phyloP scores from a whole-genome alignment of 345 rosid species.

The Hibiscus syriacus region DNA sequence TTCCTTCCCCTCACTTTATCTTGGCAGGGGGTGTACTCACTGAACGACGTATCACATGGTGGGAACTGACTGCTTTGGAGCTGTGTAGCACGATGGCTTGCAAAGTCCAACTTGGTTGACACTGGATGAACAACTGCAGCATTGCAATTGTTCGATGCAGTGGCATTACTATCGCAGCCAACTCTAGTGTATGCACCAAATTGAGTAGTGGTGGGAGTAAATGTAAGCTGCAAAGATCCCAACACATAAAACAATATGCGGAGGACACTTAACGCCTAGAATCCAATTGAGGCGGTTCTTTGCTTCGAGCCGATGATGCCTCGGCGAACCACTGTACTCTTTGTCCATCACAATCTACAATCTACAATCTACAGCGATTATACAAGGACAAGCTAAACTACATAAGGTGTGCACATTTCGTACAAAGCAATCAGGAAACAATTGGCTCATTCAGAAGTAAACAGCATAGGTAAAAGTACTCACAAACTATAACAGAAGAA shows the following conservation, averaged over 20 bases:
- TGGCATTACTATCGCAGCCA: conserved; percentile 34
- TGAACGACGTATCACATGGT: conserved; percentile 59
- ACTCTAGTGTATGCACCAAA: conserved; percentile 30
- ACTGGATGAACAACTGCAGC: conserved; percentile 19
- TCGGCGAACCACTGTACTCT: conserved; percentile 61
- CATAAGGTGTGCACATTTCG: too few relatives aligned
- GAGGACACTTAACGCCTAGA: conserved; percentile 67
- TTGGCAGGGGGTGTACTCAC: conserved; percentile 91
- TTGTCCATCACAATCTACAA: conserved; percentile 40
- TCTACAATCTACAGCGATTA: too few relatives aligned
- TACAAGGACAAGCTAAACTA: conserved; percentile 9
- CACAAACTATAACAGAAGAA: too few relatives aligned
- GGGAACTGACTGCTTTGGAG: conserved; percentile 35
- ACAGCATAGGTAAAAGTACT: too few relatives aligned
- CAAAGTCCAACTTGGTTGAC: conserved; percentile 44
- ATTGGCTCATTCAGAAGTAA: too few relatives aligned
- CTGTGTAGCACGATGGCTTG: conserved; percentile 53
- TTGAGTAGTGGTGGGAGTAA: conserved; percentile 27
- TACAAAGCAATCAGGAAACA: too few relatives aligned
- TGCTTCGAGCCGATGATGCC: conserved; percentile 46
- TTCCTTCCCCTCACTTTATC: conserved; percentile 61
- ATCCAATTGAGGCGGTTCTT: conserved; percentile 72
- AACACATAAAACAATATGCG: conserved; percentile 72
- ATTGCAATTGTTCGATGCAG: conserved; percentile 11
- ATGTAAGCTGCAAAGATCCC: conserved; percentile 76